Evolutionary conservation across 2,329 filamentous ascomycete genomes (phyloP).

Genomic region (Aspergillus sp.): DNA sequence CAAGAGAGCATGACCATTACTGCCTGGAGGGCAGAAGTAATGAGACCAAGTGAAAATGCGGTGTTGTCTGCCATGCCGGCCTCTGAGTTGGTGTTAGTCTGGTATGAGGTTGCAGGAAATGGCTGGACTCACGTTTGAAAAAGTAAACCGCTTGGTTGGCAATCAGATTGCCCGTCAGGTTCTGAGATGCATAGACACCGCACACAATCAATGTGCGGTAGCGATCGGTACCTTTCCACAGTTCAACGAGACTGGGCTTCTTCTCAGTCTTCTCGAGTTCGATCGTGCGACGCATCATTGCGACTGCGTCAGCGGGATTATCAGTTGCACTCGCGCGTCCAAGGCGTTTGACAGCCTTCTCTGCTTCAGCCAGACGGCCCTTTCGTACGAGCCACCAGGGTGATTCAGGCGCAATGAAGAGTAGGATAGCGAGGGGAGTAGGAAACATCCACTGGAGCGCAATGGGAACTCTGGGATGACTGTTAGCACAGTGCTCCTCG

Average conservation of each 20-base stretch:
- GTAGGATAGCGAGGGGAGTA: slow-evolving; percentile 52
- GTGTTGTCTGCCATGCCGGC: slow-evolving; percentile 56
- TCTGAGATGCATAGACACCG: slow-evolving; percentile 58
- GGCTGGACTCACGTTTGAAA: slow-evolving; percentile 42
- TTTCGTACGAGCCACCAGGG: slow-evolving; percentile 57
- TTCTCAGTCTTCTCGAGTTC: slow-evolving; percentile 52
- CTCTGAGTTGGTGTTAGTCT: slow-evolving; percentile 47
- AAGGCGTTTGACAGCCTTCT: slow-evolving; percentile 49
- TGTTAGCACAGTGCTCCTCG: slow-evolving; percentile 30
- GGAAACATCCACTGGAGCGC: slow-evolving; percentile 60
- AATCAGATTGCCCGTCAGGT: slow-evolving; percentile 60
- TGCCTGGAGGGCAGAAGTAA: slow-evolving; percentile 61
- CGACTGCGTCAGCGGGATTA: slow-evolving; percentile 47
- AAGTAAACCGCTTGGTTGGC: slow-evolving; percentile 62
- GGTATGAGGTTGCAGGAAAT: slow-evolving; percentile 14
- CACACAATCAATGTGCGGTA: slow-evolving; percentile 57
- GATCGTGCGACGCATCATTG: slow-evolving; percentile 59
- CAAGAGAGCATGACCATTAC: slow-evolving; percentile 66
- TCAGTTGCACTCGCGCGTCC: slow-evolving; percentile 41
- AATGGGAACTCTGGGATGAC: slow-evolving; percentile 47
- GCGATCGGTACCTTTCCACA: slow-evolving; percentile 55
- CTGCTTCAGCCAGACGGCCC: slow-evolving; percentile 45
- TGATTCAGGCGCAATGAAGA: slow-evolving; percentile 49
- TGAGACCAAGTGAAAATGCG: slow-evolving; percentile 62
- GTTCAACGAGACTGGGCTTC: slow-evolving; percentile 49